Percentiles rank a stretch among this genome's conserved stretches.
Conservation (phyloP, 2,329 filamentous ascomycete species). For the Pyricularia pennisetigena region DNA sequence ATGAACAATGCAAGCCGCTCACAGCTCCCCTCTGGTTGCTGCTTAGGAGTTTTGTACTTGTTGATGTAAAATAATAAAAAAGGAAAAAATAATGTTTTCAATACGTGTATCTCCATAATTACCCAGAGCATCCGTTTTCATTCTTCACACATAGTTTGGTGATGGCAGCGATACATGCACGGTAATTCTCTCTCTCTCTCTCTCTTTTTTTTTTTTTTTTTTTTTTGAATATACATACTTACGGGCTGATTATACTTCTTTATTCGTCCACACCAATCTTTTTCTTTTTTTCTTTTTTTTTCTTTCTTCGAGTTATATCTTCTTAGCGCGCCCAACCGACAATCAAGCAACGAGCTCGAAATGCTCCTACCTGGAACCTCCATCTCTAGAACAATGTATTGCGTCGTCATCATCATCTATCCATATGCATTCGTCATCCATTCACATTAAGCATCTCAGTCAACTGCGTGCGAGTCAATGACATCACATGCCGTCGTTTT, state of each 20-base stretch:
- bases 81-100: not conserved
- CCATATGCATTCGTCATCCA: not conserved
- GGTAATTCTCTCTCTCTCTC: too few relatives aligned
- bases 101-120: not conserved
- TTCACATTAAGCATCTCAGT: not conserved
- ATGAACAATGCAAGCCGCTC: not conserved
- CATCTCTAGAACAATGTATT: not conserved
- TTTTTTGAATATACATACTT: not conserved
- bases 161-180: not conserved
- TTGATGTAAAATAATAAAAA: not conserved
- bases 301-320: too few relatives aligned
- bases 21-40: not conserved
- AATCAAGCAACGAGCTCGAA: not conserved
- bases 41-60: not conserved
- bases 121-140: not conserved
- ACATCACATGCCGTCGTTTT: not conserved
- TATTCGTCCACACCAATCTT: not conserved
- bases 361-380: not conserved
- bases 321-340: not conserved
- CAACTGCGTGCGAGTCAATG: not conserved
- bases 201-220: too few relatives aligned
- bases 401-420: not conserved
- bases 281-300: not conserved
- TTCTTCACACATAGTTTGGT: not conserved
- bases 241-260: not conserved